A percentile compares a stretch with the other conserved stretches of the same genome.
Evolutionary conservation across 106 monocot species (phyloP).

Genomic region (Vanilla planifolia): DNA sequence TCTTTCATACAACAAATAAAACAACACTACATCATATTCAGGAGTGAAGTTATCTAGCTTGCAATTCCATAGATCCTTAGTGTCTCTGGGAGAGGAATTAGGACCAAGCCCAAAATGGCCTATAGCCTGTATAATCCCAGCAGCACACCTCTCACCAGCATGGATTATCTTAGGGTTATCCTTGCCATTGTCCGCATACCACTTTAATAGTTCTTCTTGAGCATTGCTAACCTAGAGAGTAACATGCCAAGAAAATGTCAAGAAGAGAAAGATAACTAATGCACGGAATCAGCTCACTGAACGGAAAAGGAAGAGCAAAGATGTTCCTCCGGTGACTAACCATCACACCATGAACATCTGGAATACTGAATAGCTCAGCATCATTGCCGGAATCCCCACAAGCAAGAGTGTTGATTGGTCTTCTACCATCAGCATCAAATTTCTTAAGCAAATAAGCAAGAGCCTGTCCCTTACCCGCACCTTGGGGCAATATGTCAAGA

Average conservation of each 20-base stretch:
- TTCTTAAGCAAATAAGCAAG: conserved; percentile 73
- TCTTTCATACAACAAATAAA: conserved; percentile 61
- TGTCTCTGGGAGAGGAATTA: conserved; percentile 56
- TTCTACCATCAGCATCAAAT: conserved; percentile 40
- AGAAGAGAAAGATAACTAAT: not conserved
- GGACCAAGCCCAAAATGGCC: conserved; percentile 79
- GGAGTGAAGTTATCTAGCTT: conserved; percentile 36
- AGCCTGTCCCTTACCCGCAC: conserved; percentile 88
- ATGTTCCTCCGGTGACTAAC: conserved; percentile 27
- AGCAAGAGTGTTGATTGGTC: conserved; percentile 65
- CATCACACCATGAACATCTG: conserved; percentile 86
- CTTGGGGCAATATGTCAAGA: conserved; percentile 73
- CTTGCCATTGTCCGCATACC: conserved; percentile 69
- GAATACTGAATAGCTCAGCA: conserved; percentile 75
- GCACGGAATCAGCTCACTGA: not conserved
- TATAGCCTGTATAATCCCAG: conserved; percentile 78
- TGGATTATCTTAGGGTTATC: conserved; percentile 69
- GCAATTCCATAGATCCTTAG: conserved; percentile 21
- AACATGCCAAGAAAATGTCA: not conserved
- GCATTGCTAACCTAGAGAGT: conserved; percentile 77
- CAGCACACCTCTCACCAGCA: conserved; percentile 81
- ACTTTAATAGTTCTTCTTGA: conserved; percentile 78
- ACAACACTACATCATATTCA: conserved; percentile 42
- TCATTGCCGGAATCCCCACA: conserved; percentile 97
- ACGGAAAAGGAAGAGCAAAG: not conserved